Evolutionary conservation across 495 filamentous ascomycete species (phyloP).

Genomic region (Bathelium albidoporum): DNA sequence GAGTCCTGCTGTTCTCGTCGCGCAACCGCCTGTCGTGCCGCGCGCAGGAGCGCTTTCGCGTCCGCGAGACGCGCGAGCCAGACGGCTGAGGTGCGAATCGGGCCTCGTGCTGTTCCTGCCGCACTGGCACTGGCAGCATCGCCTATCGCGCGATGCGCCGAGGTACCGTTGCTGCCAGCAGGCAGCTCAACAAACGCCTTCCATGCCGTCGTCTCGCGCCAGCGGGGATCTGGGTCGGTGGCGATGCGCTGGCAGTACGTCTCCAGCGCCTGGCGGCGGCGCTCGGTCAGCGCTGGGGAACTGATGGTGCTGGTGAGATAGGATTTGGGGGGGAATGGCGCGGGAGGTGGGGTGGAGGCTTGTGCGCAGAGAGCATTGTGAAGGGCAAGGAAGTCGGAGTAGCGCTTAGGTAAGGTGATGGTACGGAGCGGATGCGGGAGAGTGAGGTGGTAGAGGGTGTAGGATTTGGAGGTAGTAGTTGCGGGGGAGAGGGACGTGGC

Average conservation of each 20-base stretch:
- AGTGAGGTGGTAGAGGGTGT: constrained; percentile 87
- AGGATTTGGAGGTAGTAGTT: constrained; percentile 53
- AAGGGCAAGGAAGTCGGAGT: constrained; percentile 79
- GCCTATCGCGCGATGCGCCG: too few relatives aligned
- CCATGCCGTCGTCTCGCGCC: constrained; percentile 80
- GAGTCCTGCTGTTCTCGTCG: constrained; percentile 60
- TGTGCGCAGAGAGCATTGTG: constrained; percentile 56
- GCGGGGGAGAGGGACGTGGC: constrained; percentile 40
- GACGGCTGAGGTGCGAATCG: constrained; percentile 37
- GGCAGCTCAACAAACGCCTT: constrained; percentile 80
- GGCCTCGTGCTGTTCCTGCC: constrained; percentile 29
- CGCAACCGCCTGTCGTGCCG: constrained; percentile 65
- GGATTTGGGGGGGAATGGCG: constrained; percentile 65
- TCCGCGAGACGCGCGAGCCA: constrained; percentile 85
- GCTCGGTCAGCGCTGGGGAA: constrained; percentile 67
- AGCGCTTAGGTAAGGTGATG: constrained; percentile 81
- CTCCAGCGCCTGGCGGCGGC: constrained; percentile 66
- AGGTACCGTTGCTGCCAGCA: constrained; percentile 14
- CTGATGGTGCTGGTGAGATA: constrained; percentile 75
- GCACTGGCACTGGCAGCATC: too few relatives aligned
- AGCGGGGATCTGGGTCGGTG: constrained; percentile 60
- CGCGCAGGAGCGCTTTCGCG: constrained; percentile 72
- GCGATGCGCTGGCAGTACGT: constrained; percentile 75
- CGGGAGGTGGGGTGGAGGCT: constrained; percentile 52
- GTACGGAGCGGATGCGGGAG: constrained; percentile 80